These are phyloP conservation scores for Cryphonectria naterciae DNA, from an alignment of 2,329 filamentous ascomycete species.

Conservation along the genomic window DNA sequence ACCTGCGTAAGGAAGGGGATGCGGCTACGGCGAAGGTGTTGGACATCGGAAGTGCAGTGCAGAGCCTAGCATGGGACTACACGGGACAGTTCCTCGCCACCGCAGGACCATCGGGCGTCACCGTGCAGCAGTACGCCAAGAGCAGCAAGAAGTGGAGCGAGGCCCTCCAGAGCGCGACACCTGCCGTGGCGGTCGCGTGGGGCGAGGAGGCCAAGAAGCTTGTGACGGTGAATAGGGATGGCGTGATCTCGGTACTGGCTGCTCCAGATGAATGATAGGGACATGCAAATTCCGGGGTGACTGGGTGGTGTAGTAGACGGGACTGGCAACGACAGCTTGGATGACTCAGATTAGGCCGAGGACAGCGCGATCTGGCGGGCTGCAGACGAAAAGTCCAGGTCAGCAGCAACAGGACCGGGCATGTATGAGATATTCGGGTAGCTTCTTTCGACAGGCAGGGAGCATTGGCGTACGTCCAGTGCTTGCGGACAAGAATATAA, in stretches of 20 bases:
- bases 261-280: slow-evolving; percentile 48
- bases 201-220: slow-evolving; percentile 74
- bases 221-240: slow-evolving; percentile 74
- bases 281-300: not conserved
- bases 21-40: slow-evolving; percentile 81
- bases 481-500: not conserved
- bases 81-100: slow-evolving; percentile 90
- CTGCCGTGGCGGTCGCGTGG: slow-evolving; percentile 77
- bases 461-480: not conserved
- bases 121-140: slow-evolving; percentile 90
- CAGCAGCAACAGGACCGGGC: not conserved
- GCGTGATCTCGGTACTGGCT: slow-evolving; percentile 73
- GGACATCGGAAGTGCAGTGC: slow-evolving; percentile 78
- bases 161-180: slow-evolving; percentile 75
- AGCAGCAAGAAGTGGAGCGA: slow-evolving; percentile 86
- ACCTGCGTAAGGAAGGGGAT: slow-evolving; percentile 88
- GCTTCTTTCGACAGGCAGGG: not conserved
- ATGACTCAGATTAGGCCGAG: not conserved
- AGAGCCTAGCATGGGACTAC: slow-evolving; percentile 87
- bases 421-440: slow-evolving; percentile 12
- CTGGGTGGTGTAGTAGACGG: not conserved
- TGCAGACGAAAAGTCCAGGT: not conserved
- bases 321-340: not conserved
- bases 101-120: slow-evolving; percentile 77
- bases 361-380: not conserved